Percentiles rank a stretch among this genome's conserved stretches.
phyloP scores from a whole-genome alignment of 768 basidiomycete species.

The Tricholoma flavovirens region DNA sequence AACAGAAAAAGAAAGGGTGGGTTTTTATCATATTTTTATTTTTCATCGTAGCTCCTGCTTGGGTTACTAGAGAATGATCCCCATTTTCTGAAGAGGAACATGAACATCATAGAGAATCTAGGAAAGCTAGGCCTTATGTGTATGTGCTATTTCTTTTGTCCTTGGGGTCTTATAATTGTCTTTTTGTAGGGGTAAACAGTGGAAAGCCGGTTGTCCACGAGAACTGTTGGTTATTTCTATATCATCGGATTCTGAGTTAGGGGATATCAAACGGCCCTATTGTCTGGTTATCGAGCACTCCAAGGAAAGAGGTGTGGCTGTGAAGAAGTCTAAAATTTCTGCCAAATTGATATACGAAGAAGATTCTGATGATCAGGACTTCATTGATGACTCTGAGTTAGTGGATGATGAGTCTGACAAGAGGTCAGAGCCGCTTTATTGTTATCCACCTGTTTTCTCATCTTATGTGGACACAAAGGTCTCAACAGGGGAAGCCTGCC shows the following conservation, averaged over 20 bases:
- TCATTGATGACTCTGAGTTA: not conserved
- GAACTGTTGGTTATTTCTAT: not conserved
- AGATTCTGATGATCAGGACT: not conserved
- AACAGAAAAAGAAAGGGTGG: not conserved
- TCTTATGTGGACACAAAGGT: not conserved
- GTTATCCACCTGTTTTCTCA: not conserved
- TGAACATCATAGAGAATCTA: not conserved
- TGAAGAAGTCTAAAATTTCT: not conserved
- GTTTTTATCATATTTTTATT: not conserved
- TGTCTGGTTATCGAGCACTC: not conserved
- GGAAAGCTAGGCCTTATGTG: not conserved
- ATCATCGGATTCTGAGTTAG: not conserved
- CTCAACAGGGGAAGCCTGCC: not conserved
- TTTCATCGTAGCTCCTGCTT: not conserved
- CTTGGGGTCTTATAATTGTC: not conserved
- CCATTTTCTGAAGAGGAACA: not conserved
- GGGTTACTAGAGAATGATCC: not conserved
- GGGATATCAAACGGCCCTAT: not conserved
- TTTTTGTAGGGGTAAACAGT: not conserved
- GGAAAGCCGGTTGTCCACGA: not conserved
- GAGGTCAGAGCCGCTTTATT: not conserved
- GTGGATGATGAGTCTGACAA: not conserved
- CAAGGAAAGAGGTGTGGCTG: not conserved
- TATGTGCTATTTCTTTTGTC: not conserved
- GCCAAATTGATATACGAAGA: not conserved